Evolutionary conservation across 2,329 filamentous ascomycete species (phyloP).

Genomic region (Alternaria viburni): DNA sequence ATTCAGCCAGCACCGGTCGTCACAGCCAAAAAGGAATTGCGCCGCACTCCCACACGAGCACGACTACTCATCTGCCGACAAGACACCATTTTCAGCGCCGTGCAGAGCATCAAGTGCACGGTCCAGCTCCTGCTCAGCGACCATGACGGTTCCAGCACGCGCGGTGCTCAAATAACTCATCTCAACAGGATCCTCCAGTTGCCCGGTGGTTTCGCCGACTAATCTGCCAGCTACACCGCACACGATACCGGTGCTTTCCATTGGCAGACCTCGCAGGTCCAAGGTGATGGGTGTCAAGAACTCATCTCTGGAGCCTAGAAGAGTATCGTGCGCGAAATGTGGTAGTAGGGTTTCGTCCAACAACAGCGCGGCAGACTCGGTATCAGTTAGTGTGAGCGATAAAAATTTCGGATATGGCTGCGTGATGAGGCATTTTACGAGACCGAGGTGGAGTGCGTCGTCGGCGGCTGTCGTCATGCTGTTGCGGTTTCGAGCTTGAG

Average conservation of each 20-base stretch:
- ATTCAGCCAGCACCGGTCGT: neutral
- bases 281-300: slow-evolving; percentile 85
- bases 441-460: slow-evolving; percentile 54
- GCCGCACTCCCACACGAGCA: neutral
- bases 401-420: slow-evolving; percentile 68
- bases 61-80: neutral
- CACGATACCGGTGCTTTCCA: slow-evolving; percentile 92
- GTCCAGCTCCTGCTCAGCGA: slow-evolving; percentile 75
- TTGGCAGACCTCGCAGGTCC: slow-evolving; percentile 78
- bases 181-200: slow-evolving; percentile 62
- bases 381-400: slow-evolving; percentile 74
- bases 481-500: slow-evolving; percentile 33
- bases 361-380: slow-evolving; percentile 75
- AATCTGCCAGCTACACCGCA: slow-evolving; percentile 88
- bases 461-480: slow-evolving; percentile 46
- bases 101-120: slow-evolving; percentile 74
- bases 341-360: slow-evolving; percentile 71
- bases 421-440: slow-evolving; percentile 57
- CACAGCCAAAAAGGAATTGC: neutral
- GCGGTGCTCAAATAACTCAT: slow-evolving; percentile 92
- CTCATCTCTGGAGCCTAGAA: slow-evolving; percentile 77
- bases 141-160: slow-evolving; percentile 85
- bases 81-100: slow-evolving; percentile 41
- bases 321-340: slow-evolving; percentile 64
- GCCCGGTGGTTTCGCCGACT: slow-evolving; percentile 68